Base-by-base conservation (phyloP, 768 basidiomycete species). In the Amanita fuliginea region DNA sequence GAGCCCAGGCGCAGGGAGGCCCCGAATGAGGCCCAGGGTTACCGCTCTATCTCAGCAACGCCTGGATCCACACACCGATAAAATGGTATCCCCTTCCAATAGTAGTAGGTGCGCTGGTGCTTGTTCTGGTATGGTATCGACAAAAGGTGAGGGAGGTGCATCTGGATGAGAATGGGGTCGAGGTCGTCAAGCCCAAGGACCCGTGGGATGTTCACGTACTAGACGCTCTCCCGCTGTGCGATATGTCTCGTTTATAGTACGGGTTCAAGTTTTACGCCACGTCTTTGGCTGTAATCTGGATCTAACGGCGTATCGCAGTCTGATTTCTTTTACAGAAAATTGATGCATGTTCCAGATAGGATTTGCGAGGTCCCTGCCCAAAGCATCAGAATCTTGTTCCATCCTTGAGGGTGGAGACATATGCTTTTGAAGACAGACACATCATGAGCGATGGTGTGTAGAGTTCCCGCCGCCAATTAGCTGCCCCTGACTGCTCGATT, bases 131-230 rank as follows among this genome's bases (percentile, higher is more conserved):
- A 10, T 83, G 88, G 58, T 90, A 83, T 59, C 75, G 85, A 48
- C 81, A 80, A 62, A 77, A 78, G 60, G 53, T 59, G 39, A 66
- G 62, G 57, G 64, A 69, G 60, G 83, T 89, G 26, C 76, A 80
- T 49, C 74, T 93, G 1, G 81, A 94, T 59, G 84, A 89, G 34
- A 77, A 94, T 24, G 94, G 92, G 47, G 75, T 82, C 56, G 86
- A 90, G 59, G 67, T 88, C 32, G 78, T 92, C 54, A 77, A 73
- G 52, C 75, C 92, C 8, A 86, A 86, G 62, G 92, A 94, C 0
- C 92, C 92, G 2, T 95, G 91, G 91, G 90, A 93, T 71, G 91
- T 98, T n/a, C 88, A 95, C 66, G 93, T 98, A 42, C 73, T 98
- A 45, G 95, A 94, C 46, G 94, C 94, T 8, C 77, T 99, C 1